Conservation (phyloP, 305 asterid genomes). For the Fraxinus velutina region DNA sequence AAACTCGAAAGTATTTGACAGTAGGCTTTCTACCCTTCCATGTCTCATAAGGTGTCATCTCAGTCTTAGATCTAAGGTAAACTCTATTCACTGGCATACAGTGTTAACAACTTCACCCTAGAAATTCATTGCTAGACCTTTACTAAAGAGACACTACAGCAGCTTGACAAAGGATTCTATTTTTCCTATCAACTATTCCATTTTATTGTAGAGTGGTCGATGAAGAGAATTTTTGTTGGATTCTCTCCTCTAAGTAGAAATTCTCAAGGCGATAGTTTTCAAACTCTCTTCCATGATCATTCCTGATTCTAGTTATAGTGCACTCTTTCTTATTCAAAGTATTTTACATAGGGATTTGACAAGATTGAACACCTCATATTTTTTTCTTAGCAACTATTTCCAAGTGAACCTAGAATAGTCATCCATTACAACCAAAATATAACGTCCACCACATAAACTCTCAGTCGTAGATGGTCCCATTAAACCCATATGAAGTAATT, state of each 20-base stretch:
- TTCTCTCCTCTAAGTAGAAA: background rate
- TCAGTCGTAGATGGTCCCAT: background rate
- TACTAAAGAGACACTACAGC: too few relatives aligned
- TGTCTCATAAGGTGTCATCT: background rate
- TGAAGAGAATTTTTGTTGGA: background rate
- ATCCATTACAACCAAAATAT: background rate
- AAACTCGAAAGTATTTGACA: background rate
- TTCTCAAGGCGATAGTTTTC: background rate
- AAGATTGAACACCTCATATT: too few relatives aligned
- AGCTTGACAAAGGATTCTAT: background rate
- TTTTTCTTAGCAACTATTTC: background rate
- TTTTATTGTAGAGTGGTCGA: background rate
- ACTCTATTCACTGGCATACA: background rate
- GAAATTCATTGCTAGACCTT: background rate
- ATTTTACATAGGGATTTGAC: background rate
- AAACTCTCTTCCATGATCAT: background rate
- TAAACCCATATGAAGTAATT: background rate
- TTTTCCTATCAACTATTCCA: background rate
- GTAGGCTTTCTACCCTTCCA: background rate
- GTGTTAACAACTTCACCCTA: background rate
- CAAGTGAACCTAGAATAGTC: background rate
- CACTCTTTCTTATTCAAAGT: background rate
- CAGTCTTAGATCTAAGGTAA: background rate
- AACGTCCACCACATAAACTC: background rate
- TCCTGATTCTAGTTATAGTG: background rate